Evolutionary conservation across 2,329 filamentous ascomycete species (phyloP), one percentile per base, ranked within the genome.

Genomic region (Beauveria australis): DNA sequence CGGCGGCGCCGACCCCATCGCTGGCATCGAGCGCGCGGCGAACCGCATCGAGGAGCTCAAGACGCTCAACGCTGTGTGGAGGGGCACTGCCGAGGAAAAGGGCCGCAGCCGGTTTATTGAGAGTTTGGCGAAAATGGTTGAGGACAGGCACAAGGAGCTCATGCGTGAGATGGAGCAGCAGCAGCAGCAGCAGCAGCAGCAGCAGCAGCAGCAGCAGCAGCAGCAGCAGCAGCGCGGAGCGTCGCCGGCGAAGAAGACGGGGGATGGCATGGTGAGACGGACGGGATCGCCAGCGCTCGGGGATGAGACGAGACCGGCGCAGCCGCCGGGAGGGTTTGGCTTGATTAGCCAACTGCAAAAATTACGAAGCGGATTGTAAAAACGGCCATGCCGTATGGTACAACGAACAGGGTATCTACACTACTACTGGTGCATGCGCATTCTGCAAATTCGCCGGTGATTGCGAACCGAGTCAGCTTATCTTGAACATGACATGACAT

Each of bases 51-150:
- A 91, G 68, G 85, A 89, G 69, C 79, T 97, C 60, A 87, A 91
- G 68, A 82, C 86, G 64, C 75, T 97, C 64, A 85, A 86, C 4
- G 76, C 76, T n/a, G 86, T 99, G 24, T 99, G 94, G 92, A 93
- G 89, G 71, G 92, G 92, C n/a, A 97, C 94, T 2, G 89, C 90
- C 0, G 94, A 99, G 75, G 94, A 97, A 72, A 95, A 90, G 74
- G 91, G 91, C 6, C 80, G 94, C 58, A 76, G 77, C 10, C 89
- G 85, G 68, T 92, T 97, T 70, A 87, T 99, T 19, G 93, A 97
- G 65, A 81, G 82, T 56, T 73, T 99, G 67, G 85, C 86, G 40
- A 91, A 86, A 76, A 81, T 91, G 74, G 90, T 96, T 1, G 92
- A 97, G 69, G 93, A 97, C 65, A 79, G 78, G 61, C 82, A 82